Evolutionary conservation across 306 rosid species (phyloP).

Genomic region (Geum urbanum): DNA sequence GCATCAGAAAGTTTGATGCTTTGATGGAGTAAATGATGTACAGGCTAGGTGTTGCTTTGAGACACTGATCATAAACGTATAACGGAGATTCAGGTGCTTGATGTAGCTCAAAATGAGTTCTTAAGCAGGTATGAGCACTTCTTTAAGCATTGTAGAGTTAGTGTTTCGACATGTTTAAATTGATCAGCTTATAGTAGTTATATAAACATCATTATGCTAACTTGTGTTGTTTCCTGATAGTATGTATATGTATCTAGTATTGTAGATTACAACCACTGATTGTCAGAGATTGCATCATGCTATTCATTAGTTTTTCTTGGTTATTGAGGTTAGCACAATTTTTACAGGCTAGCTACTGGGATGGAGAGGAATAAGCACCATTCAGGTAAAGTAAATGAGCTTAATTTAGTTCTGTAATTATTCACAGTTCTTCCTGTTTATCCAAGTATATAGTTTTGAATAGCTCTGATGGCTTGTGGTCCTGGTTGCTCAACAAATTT

Average conservation of each 20-base stretch:
- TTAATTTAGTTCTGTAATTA: not conserved
- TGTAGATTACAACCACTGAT: not conserved
- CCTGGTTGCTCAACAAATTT: not conserved
- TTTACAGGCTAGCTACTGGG: not conserved
- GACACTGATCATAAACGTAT: not conserved
- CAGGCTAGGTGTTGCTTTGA: not conserved
- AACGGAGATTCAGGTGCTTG: not conserved
- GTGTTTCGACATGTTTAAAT: not conserved
- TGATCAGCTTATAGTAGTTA: constrained; percentile 1
- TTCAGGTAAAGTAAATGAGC: constrained; percentile 6
- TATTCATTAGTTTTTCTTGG: constrained; percentile 5
- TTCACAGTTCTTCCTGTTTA: not conserved
- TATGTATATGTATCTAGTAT: not conserved
- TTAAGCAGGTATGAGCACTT: constrained; percentile 12
- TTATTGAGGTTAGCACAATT: not conserved
- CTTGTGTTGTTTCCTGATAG: not conserved
- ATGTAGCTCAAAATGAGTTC: not conserved
- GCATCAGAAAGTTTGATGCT: not conserved
- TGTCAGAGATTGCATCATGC: not conserved
- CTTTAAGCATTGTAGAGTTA: not conserved
- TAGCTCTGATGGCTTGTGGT: not conserved
- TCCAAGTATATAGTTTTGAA: too few species aligned
- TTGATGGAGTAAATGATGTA: not conserved
- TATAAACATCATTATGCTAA: not conserved
- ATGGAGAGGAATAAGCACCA: not conserved